Evolutionary conservation across 2,329 filamentous ascomycete genomes (phyloP), one percentile per base, ranked within the genome.

Genomic region (Aspergillus quadrilineatus): DNA sequence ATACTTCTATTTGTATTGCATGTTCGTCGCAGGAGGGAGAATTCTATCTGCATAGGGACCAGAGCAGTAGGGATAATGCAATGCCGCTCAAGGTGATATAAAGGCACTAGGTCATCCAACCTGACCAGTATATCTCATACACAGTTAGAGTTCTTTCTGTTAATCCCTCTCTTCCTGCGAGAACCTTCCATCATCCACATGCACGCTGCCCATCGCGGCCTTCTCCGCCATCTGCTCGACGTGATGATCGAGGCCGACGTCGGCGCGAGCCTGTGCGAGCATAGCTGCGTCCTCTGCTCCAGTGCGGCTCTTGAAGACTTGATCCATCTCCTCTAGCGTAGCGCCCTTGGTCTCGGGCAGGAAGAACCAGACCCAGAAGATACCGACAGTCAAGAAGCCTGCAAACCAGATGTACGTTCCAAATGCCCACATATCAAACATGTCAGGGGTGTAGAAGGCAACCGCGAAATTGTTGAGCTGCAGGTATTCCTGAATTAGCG

Each of bases 271-370:
- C n/a, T 36, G 30, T 15, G 41, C 41, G 2, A 52, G 17, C 41
- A 32, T 42, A 14, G 30, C 42, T 8, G 65, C 65, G 39, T 68
- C 66, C 10, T 57, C 59, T 47, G 65, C 65, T 1, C 66, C 73
- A 6, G 67, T 66, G 7, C 36, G 34, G 10, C 69, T 63, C 10
- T 62, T 64, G 17, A 75, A 68, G 26, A 75, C 70, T 4, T 57
- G 73, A 62, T 85, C 81, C 65, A 76, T 75, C 67, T 85, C 81
- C 62, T 81, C 77, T 28, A 86, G 79, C 54, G 79, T 75, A 60
- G 75, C 76, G 74, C 82, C 80, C 75, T 87, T 85, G 60, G 83
- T 82, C 5, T 77, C 77, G 1, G 82, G 85, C 67, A 87, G 76
- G 61, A 63, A 68, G 53, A 67, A 65, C 46, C 57, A 68, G 3